Evolutionary conservation across 306 rosid species (phyloP).

Genomic region (Canavalia ensiformis): DNA sequence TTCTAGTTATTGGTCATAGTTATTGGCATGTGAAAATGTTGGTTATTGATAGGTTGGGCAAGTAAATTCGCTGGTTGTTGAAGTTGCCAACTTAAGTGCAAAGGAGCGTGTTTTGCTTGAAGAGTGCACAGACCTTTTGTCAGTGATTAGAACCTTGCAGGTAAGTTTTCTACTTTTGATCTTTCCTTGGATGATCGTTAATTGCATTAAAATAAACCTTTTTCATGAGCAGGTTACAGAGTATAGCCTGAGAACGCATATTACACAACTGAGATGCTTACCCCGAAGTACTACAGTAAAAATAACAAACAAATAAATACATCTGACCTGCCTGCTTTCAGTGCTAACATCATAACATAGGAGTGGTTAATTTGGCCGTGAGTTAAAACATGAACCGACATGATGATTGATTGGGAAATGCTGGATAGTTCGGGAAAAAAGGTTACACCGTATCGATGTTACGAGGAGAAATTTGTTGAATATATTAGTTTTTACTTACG

Average conservation of each 20-base stretch:
- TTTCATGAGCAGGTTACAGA: constrained; percentile 75
- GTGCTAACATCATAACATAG: constrained; percentile 62
- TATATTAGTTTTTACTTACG: background rate
- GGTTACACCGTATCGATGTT: background rate
- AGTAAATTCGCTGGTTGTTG: constrained; percentile 68
- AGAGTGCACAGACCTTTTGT: constrained; percentile 76
- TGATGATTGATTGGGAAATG: constrained; percentile 37
- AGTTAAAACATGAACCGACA: constrained; percentile 45
- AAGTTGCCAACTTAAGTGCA: constrained; percentile 68
- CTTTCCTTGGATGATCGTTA: constrained; percentile 34
- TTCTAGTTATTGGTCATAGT: constrained; percentile 6
- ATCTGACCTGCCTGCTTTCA: constrained; percentile 52
- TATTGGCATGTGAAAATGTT: constrained; percentile 21
- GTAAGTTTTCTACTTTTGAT: constrained; percentile 53
- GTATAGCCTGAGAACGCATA: constrained; percentile 80
- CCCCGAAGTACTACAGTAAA: constrained; percentile 55
- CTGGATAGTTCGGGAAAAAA: background rate
- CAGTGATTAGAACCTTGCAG: constrained; percentile 77
- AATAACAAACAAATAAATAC: constrained; percentile 53
- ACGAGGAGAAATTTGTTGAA: background rate
- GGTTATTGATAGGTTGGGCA: constrained; percentile 74
- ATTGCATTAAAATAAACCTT: constrained; percentile 27
- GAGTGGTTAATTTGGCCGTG: constrained; percentile 51
- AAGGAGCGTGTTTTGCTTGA: constrained; percentile 85
- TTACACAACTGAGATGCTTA: constrained; percentile 65